phyloP scores from a whole-genome alignment of 768 basidiomycete genomes.

The Boletus sensibilis region DNA sequence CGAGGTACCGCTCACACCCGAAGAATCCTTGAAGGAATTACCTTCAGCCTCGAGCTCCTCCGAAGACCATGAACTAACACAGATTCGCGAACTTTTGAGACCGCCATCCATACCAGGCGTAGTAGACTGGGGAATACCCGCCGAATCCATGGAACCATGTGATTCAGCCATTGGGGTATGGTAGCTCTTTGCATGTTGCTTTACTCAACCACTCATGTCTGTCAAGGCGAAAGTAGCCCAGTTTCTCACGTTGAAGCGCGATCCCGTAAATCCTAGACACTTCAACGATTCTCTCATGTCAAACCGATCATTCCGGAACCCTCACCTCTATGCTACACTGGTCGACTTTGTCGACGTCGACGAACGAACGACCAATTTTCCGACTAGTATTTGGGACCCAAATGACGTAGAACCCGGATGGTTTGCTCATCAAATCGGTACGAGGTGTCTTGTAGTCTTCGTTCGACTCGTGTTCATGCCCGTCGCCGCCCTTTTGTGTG shows the following conservation, averaged over 20 bases:
- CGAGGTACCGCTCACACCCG: conserved; percentile 5
- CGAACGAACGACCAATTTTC: conserved; percentile 84
- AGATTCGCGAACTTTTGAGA: conserved; percentile 53
- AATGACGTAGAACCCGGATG: conserved; percentile 62
- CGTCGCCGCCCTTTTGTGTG: conserved; percentile 12
- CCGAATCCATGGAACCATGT: conserved; percentile 50
- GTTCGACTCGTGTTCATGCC: conserved; percentile 29
- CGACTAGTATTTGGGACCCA: conserved; percentile 71
- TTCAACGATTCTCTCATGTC: conserved; percentile 96
- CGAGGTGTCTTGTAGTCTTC: conserved; percentile 28
- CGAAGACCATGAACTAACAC: conserved; percentile 47
- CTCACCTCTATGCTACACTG: conserved; percentile 91
- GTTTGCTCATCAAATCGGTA: conserved; percentile 79
- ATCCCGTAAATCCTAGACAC: conserved; percentile 66
- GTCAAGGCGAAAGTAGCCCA: conserved; percentile 74
- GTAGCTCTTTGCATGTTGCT: neutral
- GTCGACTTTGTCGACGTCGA: conserved; percentile 94
- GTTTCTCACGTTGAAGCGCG: conserved; percentile 71
- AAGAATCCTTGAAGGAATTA: conserved; percentile 16
- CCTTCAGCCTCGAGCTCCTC: conserved; percentile 18
- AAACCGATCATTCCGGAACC: conserved; percentile 91
- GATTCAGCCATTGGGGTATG: conserved; percentile 64
- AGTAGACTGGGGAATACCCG: conserved; percentile 77
- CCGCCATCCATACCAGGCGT: conserved; percentile 66
- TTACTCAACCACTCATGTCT: neutral